These are phyloP conservation scores for Ophiostoma montium DNA, from an alignment of 2,329 filamentous ascomycete species.

Conservation along the genomic window DNA sequence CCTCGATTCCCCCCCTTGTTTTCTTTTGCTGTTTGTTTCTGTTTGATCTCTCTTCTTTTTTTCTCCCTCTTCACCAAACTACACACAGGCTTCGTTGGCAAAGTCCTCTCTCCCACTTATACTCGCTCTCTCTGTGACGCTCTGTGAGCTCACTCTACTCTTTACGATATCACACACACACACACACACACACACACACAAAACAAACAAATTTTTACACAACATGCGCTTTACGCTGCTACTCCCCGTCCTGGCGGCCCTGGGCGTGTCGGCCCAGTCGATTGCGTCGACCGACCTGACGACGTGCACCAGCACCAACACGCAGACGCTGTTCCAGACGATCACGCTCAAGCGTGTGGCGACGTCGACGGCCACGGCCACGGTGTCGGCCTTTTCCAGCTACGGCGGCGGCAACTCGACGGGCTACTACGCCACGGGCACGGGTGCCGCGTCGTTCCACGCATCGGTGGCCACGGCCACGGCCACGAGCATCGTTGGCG, in stretches of 20 bases:
- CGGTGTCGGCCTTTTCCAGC: background rate
- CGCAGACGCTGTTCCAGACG: constrained; percentile 34
- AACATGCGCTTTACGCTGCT: background rate
- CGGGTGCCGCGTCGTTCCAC: background rate
- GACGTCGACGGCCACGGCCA: background rate
- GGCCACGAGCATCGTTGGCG: background rate
- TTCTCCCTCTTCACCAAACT: background rate
- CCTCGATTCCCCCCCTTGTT: background rate
- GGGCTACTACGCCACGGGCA: background rate
- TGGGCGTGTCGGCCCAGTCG: background rate
- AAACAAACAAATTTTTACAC: background rate
- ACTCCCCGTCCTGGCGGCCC: background rate
- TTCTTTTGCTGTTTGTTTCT: background rate
- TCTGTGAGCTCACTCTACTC: constrained; percentile 1
- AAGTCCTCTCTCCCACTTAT: background rate
- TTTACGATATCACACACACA: background rate
- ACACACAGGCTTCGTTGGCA: constrained; percentile 1
- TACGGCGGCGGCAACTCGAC: background rate
- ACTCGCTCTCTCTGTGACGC: background rate
- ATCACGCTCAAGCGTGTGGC: constrained; percentile 23
- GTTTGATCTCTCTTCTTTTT: background rate
- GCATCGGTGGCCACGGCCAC: background rate
- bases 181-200: background rate
- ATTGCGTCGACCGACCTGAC: background rate
- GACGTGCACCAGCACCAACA: constrained; percentile 33